Evolutionary conservation across 2,329 filamentous ascomycete genomes (phyloP).

Genomic region (Phialophora chinensis): DNA sequence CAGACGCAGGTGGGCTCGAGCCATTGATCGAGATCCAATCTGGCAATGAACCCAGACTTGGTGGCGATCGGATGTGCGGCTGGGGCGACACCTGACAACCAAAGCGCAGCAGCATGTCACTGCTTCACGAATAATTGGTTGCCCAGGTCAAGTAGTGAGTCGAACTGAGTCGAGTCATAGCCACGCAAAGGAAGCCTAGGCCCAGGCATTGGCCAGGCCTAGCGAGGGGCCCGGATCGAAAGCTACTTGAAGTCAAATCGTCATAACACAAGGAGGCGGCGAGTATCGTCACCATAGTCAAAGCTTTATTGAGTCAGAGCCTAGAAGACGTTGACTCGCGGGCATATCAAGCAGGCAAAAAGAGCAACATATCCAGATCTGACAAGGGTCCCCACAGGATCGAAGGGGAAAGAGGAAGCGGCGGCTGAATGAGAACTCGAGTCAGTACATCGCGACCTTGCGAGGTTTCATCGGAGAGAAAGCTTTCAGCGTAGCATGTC

Average conservation of each 20-base stretch:
- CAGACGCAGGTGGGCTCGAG: not conserved
- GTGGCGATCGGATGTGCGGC: too few species aligned
- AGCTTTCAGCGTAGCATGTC: constrained; percentile 2
- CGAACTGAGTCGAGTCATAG: not conserved
- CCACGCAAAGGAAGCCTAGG: not conserved
- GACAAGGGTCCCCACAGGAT: not conserved
- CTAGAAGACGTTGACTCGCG: not conserved
- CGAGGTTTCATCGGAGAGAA: not conserved
- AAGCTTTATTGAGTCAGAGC: not conserved
- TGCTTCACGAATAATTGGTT: not conserved
- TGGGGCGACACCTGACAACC: too few species aligned
- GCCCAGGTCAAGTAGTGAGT: not conserved
- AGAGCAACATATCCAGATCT: not conserved
- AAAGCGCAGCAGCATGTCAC: not conserved
- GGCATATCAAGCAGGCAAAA: not conserved
- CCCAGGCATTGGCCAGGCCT: too few species aligned
- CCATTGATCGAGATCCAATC: too few species aligned
- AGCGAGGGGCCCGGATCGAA: not conserved
- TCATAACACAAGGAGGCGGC: not conserved
- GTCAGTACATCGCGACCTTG: too few species aligned
- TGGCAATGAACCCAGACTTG: too few species aligned
- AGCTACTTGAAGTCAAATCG: not conserved
- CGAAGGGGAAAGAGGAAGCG: not conserved
- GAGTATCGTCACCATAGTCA: not conserved
- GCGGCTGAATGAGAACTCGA: not conserved